Percentiles rank a stretch among this genome's conserved stretches.
Evolutionary conservation across 768 basidiomycete species (phyloP).

Genomic region (Steccherinum ochraceum): DNA sequence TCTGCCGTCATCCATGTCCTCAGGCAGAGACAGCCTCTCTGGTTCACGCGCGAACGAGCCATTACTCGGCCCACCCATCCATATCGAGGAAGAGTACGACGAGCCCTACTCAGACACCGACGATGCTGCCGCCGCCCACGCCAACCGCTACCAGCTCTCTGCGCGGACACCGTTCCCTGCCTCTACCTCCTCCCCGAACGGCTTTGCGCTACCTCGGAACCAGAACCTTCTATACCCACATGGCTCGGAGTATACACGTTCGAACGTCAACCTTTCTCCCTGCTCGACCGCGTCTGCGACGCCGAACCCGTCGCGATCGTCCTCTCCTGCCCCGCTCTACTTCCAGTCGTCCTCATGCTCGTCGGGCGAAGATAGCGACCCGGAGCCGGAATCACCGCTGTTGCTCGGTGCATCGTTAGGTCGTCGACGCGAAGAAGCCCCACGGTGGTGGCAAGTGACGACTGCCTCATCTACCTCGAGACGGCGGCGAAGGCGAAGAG

Average conservation of each 20-base stretch:
- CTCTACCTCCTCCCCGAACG: constrained; percentile 14
- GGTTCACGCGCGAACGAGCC: background rate
- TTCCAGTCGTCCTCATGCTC: constrained; percentile 55
- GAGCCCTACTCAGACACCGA: constrained; percentile 4
- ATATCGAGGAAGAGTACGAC: constrained; percentile 8
- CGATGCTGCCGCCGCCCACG: constrained; percentile 4
- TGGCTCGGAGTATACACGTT: constrained; percentile 2
- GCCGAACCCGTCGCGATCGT: constrained; percentile 55
- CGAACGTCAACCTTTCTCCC: constrained; percentile 15
- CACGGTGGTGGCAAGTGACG: constrained; percentile 51
- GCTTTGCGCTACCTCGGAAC: constrained; percentile 13
- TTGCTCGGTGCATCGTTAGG: background rate
- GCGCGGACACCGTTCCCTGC: constrained; percentile 13
- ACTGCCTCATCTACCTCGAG: constrained; percentile 24
- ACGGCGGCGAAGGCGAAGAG: constrained; percentile 43
- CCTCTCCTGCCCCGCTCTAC: constrained; percentile 54
- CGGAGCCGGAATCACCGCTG: constrained; percentile 12
- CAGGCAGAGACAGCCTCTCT: background rate
- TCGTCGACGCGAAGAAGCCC: constrained; percentile 12
- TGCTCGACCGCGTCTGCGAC: constrained; percentile 32
- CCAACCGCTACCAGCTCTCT: constrained; percentile 8
- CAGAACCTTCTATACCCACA: constrained; percentile 31
- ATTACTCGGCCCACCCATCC: background rate
- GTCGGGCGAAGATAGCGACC: constrained; percentile 42
- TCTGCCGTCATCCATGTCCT: constrained; percentile 1